Evolutionary conservation across 2,329 filamentous ascomycete genomes (phyloP).

Genomic region (Cladophialophora carrionii): DNA sequence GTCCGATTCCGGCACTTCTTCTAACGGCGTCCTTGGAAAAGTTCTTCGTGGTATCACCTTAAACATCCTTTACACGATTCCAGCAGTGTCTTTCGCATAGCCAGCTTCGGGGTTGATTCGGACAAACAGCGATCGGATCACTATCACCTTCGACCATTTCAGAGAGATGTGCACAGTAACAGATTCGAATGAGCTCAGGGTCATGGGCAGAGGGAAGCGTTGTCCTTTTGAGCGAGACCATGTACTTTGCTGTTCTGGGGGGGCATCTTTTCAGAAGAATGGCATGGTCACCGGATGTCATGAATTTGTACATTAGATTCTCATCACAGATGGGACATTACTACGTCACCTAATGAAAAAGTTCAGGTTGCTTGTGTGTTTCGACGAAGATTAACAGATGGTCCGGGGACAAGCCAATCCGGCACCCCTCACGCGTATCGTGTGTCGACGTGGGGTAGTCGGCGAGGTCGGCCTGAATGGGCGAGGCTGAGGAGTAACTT

Average conservation of each 20-base stretch:
- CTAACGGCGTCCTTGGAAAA: constrained; percentile 38
- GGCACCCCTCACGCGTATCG: constrained; percentile 1
- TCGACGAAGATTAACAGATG: constrained; percentile 7
- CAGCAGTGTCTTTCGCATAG: constrained; percentile 30
- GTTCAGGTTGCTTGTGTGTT: background rate
- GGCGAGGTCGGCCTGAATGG: constrained; percentile 5
- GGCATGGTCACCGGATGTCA: constrained; percentile 8
- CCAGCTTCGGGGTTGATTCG: constrained; percentile 31
- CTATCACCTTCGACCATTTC: constrained; percentile 20
- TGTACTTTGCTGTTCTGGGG: constrained; percentile 67
- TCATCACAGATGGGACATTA: constrained; percentile 22
- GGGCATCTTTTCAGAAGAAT: constrained; percentile 10
- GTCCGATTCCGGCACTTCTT: constrained; percentile 17
- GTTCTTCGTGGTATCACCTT: constrained; percentile 20
- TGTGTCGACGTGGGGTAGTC: constrained; percentile 20
- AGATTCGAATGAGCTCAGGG: constrained; percentile 9
- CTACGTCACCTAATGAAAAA: constrained; percentile 20
- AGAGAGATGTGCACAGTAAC: constrained; percentile 16
- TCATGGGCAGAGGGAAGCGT: constrained; percentile 47
- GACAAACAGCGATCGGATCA: constrained; percentile 24
- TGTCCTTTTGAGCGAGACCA: constrained; percentile 89
- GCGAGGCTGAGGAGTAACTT: constrained; percentile 12
- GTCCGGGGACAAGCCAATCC: constrained; percentile 1
- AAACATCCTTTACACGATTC: constrained; percentile 17
- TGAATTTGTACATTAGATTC: constrained; percentile 32